phyloP scores from a whole-genome alignment of 805 yeast genomes.

The Sugiyamaella qingdaonensis region DNA sequence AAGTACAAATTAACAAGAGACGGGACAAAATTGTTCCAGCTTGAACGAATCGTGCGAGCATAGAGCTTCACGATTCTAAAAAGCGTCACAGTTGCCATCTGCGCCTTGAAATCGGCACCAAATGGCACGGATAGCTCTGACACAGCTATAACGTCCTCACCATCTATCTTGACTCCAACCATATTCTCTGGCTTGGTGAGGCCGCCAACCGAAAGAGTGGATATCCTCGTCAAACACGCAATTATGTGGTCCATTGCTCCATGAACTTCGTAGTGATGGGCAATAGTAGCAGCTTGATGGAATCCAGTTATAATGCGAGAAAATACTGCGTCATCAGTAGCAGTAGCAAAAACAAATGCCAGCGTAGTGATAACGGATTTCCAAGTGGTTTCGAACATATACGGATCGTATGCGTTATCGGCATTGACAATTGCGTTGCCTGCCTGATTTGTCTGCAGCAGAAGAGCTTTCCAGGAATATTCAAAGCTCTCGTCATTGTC shows the following conservation, averaged over 20 bases:
- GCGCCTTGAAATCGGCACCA: conserved; percentile 90
- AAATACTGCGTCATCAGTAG: conserved; percentile 83
- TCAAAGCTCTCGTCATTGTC: conserved; percentile 91
- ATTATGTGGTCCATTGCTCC: conserved; percentile 62
- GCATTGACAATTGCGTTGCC: conserved; percentile 16
- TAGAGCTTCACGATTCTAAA: conserved; percentile 66
- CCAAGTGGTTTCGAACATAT: conserved; percentile 62
- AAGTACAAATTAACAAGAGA: conserved; percentile 64
- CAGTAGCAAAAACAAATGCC: conserved; percentile 75
- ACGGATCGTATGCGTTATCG: conserved; percentile 56
- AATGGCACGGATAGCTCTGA: conserved; percentile 77
- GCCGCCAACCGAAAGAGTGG: conserved; percentile 54
- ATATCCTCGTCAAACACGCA: conserved; percentile 60
- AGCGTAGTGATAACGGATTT: conserved; percentile 66
- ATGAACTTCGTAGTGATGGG: conserved; percentile 56
- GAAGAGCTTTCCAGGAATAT: conserved; percentile 47
- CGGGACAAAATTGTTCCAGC: conserved; percentile 61
- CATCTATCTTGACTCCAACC: conserved; percentile 43
- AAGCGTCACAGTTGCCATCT: conserved; percentile 78
- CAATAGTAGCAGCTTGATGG: conserved; percentile 78
- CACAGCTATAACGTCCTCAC: conserved; percentile 59
- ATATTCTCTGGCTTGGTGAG: conserved; percentile 27
- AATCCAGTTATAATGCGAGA: conserved; percentile 82
- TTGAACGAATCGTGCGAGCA: conserved; percentile 36
- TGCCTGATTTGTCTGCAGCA: conserved; percentile 26